phyloP scores from a whole-genome alignment of 495 filamentous ascomycete species.

The Lentithecium fluviatile region DNA sequence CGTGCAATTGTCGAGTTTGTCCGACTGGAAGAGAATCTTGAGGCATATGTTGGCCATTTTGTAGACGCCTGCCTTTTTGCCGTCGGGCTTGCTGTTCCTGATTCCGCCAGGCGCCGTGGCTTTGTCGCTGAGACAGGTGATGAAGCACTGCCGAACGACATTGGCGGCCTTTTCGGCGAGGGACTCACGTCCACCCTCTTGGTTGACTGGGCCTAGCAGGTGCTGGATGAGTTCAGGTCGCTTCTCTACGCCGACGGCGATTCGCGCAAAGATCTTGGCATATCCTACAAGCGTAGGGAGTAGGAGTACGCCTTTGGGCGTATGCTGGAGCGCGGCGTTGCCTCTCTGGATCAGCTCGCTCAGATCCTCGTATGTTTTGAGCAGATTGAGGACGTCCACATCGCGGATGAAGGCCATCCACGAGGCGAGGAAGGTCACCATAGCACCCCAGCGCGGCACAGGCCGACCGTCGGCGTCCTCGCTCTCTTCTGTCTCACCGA shows the following conservation, averaged over 20 bases:
- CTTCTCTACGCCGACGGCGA: conserved; percentile 77
- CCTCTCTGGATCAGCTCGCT: conserved; percentile 66
- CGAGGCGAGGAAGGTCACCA: conserved; percentile 71
- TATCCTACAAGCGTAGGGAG: conserved; percentile 74
- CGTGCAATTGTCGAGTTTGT: conserved; percentile 65
- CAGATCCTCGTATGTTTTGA: conserved; percentile 71
- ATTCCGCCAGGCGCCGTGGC: conserved; percentile 55
- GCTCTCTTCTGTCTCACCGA: conserved; percentile 56
- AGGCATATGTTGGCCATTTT: conserved; percentile 86
- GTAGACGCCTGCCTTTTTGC: conserved; percentile 85
- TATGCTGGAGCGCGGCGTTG: conserved; percentile 75
- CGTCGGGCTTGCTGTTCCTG: conserved; percentile 61
- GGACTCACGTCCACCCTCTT: conserved; percentile 62
- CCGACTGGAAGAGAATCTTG: conserved; percentile 79
- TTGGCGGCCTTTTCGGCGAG: conserved; percentile 83
- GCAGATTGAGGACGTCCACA: conserved; percentile 68
- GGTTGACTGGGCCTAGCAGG: conserved; percentile 52
- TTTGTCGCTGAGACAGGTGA: conserved; percentile 82
- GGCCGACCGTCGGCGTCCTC: conserved; percentile 49
- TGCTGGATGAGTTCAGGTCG: conserved; percentile 66
- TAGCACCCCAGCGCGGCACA: conserved; percentile 63
- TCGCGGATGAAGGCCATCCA: conserved; percentile 80
- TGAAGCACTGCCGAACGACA: conserved; percentile 84
- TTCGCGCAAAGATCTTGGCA: conserved; percentile 69
- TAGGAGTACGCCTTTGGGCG: conserved; percentile 72